phyloP scores from a whole-genome alignment of 2,329 filamentous ascomycete genomes.

The Botrytis tulipae region DNA sequence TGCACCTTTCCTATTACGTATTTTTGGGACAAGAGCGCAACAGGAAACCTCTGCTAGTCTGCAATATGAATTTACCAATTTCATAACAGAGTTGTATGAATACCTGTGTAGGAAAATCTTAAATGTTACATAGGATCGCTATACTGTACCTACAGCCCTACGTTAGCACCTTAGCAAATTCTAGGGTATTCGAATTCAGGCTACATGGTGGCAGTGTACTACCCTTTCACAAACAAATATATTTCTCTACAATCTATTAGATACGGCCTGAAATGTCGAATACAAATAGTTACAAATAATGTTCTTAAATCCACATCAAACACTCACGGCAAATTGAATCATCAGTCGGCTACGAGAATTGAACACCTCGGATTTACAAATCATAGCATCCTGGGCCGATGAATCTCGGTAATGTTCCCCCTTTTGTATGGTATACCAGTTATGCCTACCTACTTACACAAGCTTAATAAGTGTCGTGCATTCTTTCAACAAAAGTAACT shows the following conservation, averaged over 20 bases:
- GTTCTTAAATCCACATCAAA: not conserved
- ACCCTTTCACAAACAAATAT: not conserved
- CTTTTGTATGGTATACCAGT: not conserved
- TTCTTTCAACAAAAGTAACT: not conserved
- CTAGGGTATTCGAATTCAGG: not conserved
- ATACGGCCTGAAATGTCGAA: not conserved
- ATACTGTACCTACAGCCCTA: not conserved
- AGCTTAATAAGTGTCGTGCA: not conserved
- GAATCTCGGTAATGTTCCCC: not conserved
- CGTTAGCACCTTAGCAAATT: not conserved
- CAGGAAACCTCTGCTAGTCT: not conserved
- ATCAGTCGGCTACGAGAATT: not conserved
- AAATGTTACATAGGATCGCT: not conserved
- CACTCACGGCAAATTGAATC: accelerated
- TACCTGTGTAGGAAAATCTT: not conserved
- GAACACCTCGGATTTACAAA: not conserved
- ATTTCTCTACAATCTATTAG: not conserved
- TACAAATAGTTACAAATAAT: not conserved
- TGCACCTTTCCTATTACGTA: not conserved
- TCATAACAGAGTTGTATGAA: not conserved
- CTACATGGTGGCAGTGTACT: not conserved
- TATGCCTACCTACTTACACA: not conserved
- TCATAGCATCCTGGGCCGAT: not conserved
- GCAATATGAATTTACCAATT: not conserved
- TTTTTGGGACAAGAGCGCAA: not conserved